Conservation (phyloP, 495 filamentous ascomycete species). For the Antarctomyces pellizariae region DNA sequence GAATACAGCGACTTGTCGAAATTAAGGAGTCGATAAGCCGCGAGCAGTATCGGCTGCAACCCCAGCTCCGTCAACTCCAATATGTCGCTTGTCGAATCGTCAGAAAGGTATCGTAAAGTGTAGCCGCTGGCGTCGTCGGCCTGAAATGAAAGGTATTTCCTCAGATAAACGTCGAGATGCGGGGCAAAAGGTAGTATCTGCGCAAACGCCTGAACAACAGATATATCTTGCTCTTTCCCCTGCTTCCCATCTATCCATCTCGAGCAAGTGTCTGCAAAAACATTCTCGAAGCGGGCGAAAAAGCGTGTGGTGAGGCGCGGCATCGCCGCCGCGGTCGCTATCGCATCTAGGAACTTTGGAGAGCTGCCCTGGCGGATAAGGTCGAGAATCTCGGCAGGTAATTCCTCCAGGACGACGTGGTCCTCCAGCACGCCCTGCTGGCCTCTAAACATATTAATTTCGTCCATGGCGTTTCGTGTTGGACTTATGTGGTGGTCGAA, state of each 20-base stretch:
- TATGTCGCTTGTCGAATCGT: neutral
- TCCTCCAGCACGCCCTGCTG: conserved; percentile 17
- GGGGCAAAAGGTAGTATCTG: conserved; percentile 60
- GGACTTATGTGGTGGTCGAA: conserved; percentile 1
- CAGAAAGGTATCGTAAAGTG: neutral
- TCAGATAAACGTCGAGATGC: conserved; percentile 33
- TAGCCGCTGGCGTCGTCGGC: neutral
- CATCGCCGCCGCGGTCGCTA: conserved; percentile 42
- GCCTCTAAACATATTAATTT: conserved; percentile 19
- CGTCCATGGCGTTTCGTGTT: conserved; percentile 19
- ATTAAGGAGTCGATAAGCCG: conserved; percentile 52
- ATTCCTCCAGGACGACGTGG: conserved; percentile 20
- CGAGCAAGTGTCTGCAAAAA: conserved; percentile 61
- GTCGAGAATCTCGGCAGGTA: conserved; percentile 40
- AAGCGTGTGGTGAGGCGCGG: conserved; percentile 38
- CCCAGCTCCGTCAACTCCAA: conserved; percentile 1
- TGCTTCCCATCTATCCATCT: conserved; percentile 30
- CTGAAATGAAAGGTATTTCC: conserved; percentile 17
- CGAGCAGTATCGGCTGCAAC: conserved; percentile 26
- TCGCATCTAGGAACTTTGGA: conserved; percentile 40
- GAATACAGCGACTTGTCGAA: conserved; percentile 45
- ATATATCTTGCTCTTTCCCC: conserved; percentile 18
- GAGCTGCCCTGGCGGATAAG: conserved; percentile 38
- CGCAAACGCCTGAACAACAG: conserved; percentile 52
- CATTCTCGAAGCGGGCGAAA: conserved; percentile 41